A percentile compares a stretch with the other conserved stretches of the same genome.
Conservation (phyloP, 2,329 filamentous ascomycete genomes). For the Phialophora macrospora region DNA sequence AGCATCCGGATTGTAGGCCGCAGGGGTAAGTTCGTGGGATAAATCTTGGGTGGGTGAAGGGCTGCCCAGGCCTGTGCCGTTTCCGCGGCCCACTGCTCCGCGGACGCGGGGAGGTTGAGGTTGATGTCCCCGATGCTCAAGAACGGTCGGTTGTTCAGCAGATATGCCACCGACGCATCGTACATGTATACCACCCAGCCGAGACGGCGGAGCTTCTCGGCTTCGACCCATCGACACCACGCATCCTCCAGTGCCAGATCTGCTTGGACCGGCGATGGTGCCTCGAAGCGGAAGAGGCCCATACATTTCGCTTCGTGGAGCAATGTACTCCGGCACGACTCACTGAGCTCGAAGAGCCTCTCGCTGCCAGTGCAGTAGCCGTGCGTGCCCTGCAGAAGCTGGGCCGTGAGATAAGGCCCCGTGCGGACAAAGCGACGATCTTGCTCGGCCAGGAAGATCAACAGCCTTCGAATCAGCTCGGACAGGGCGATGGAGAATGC, state of each 20-base stretch:
- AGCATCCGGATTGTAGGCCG: not conserved
- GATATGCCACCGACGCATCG: conserved; percentile 13
- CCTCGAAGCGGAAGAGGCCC: conserved; percentile 8
- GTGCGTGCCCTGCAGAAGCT: conserved; percentile 16
- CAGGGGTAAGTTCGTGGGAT: not conserved
- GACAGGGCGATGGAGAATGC: conserved; percentile 14
- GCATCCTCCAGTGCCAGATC: not conserved
- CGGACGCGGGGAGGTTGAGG: conserved; percentile 1
- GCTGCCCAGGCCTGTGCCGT: conserved; percentile 16
- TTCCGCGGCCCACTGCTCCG: conserved; percentile 6
- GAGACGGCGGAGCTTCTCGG: conserved; percentile 9
- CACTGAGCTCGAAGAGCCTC: conserved; percentile 20
- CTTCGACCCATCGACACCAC: conserved; percentile 11
- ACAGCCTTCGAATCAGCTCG: conserved; percentile 16
- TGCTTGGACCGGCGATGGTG: not conserved
- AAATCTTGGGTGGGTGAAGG: not conserved
- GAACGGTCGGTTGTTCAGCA: conserved; percentile 17
- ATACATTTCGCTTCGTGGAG: conserved; percentile 15
- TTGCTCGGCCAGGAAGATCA: conserved; percentile 21
- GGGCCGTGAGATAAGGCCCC: conserved; percentile 8
- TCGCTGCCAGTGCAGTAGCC: conserved; percentile 20
- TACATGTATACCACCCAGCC: conserved; percentile 22
- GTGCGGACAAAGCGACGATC: conserved; percentile 21
- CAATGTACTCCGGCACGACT: conserved; percentile 1
- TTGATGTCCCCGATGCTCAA: conserved; percentile 7